A percentile compares a stretch with the other conserved stretches of the same genome.
Evolutionary conservation across 2,329 filamentous ascomycete species (phyloP).

Genomic region (Fusarium secorum): DNA sequence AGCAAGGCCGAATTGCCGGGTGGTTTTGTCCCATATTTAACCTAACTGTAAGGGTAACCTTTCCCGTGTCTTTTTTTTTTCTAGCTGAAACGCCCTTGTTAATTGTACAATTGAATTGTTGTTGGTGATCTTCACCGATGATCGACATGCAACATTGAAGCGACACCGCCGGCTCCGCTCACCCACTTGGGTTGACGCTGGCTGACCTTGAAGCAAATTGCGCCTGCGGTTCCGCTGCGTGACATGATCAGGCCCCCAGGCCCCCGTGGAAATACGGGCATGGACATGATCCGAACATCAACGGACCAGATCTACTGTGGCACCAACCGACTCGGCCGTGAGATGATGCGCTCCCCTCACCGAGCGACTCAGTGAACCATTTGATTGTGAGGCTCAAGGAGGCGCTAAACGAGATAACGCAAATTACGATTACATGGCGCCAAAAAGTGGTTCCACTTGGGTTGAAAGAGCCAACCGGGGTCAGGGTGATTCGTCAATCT

Average conservation of each 20-base stretch:
- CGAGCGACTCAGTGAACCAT: background rate
- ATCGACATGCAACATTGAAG: background rate
- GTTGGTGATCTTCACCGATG: background rate
- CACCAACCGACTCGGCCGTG: background rate
- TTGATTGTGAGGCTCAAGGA: conserved; percentile 25
- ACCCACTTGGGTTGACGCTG: background rate
- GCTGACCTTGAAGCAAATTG: conserved; percentile 2
- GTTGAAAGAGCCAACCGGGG: background rate
- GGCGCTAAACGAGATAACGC: conserved; percentile 10
- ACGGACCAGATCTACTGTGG: conserved; percentile 7
- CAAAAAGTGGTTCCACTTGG: background rate
- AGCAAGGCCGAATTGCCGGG: too few species aligned
- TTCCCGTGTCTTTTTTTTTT: background rate
- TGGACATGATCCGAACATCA: background rate
- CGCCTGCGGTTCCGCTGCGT: conserved; percentile 22
- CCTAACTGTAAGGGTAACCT: too few species aligned
- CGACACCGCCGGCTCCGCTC: conserved; percentile 4
- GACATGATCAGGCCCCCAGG: background rate
- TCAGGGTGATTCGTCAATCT: conserved; percentile 4
- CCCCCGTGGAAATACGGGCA: background rate
- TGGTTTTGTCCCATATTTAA: too few species aligned
- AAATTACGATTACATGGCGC: conserved; percentile 11
- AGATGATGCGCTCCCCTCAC: background rate
- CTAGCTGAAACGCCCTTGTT: background rate
- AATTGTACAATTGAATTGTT: background rate